Conservation (phyloP, 306 rosid genomes). For the Begonia peltatifolia region DNA sequence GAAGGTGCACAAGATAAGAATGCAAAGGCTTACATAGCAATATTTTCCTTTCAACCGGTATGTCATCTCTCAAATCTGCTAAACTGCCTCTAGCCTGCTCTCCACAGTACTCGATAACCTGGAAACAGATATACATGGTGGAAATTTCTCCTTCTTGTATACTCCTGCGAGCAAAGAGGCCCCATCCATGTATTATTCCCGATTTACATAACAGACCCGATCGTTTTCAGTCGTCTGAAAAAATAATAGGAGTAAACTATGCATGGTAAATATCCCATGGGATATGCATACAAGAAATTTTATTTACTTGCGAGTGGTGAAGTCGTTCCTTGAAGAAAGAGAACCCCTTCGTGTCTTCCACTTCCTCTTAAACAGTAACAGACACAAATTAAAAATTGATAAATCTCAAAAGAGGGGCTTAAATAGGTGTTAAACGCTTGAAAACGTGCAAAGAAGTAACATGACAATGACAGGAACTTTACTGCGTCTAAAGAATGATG, state of each 20-base stretch:
- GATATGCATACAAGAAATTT: background rate
- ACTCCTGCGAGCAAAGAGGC: conserved; percentile 84
- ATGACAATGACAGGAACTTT: conserved; percentile 10
- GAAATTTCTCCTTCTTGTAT: conserved; percentile 72
- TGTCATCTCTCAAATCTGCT: conserved; percentile 78
- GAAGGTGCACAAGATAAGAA: too few species aligned
- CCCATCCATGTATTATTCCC: conserved; percentile 99
- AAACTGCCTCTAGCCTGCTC: conserved; percentile 74
- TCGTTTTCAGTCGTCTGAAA: conserved; percentile 62
- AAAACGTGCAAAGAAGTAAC: conserved; percentile 4
- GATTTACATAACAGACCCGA: conserved; percentile 86
- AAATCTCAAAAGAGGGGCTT: background rate
- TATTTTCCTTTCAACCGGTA: conserved; percentile 78
- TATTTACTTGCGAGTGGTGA: conserved; percentile 53
- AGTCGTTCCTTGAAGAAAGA: conserved; percentile 85
- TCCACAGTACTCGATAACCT: conserved; percentile 94
- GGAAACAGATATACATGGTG: conserved; percentile 7
- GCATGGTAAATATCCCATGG: background rate
- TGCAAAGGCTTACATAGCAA: conserved; percentile 56
- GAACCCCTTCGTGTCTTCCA: conserved; percentile 40
- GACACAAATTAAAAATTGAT: background rate
- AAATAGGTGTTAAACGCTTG: background rate
- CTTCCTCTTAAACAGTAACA: conserved; percentile 33
- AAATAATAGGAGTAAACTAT: conserved; percentile 1
- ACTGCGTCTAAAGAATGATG: conserved; percentile 55